Base-by-base conservation (phyloP, 768 basidiomycete genomes). In the Panus rudis region DNA sequence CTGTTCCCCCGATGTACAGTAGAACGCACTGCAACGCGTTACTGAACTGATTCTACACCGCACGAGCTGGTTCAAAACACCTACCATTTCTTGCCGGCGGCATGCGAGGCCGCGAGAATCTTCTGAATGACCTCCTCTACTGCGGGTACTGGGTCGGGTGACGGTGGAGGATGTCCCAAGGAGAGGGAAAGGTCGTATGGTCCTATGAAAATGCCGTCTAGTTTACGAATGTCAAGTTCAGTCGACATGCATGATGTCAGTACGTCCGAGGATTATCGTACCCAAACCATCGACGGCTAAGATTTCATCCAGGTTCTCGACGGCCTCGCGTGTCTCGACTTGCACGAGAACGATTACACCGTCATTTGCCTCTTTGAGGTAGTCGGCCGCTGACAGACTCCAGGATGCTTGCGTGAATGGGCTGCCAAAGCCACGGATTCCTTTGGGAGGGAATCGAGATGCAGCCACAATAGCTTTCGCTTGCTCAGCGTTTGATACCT, bases 171-270 rank as follows among this genome's bases (percentile, higher is more conserved):
- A 53, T 72, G 76, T 26, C 81, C 80, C 21, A 81, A 64, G 1
- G 73, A 69, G 39, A 81, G 66, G 2, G 83, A 84, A 31, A 84
- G 68, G 53, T 84, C 81, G 47, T 76, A 84, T 3, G 81, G 81
- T 3, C 81, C 81, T 41, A 84, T 74, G 60, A 80, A 79, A 17
- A 81, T 60, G 12, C 71, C 68, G 46, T 77, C 74, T 72, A 37
- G 32, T 12, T 16, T n/a, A 43, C 12, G 34, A 22, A 37, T 57
- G 47, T 6, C 22, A 33, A 1, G 55, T 65, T 53, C 64, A 65
- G 32, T 63, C 63, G 7, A 35, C 33, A 17, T 17, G 28, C 16
- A 30, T 30, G 10, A n/a, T n/a, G 23, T 16, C 14, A 35, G 4
- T 22, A 31, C 11, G 19, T n/a, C 13, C 17, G 32, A 41, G 3